Base-by-base conservation (phyloP, 2,329 filamentous ascomycete genomes). In the Xylariaceae sp. region DNA sequence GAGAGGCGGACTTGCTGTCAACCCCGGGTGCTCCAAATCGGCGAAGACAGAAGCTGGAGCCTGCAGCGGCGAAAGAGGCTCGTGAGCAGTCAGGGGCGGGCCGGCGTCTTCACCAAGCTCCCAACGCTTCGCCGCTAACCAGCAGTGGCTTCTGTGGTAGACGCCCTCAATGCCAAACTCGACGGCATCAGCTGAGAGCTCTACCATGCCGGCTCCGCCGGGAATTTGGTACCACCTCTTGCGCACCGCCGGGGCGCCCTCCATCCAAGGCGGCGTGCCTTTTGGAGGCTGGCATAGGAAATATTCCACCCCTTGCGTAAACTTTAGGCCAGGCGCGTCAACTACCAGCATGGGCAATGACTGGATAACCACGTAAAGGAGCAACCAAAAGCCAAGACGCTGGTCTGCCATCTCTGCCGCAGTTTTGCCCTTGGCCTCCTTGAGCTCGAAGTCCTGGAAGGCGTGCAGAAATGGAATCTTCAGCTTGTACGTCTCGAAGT, bases 281-380 rank as follows among this genome's bases (percentile, higher is more conserved):
- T 83, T 74, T 0, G 83, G 80, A 4, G 83, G 76, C 52, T 86
- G 71, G 56, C 84, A 89, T 18, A 90, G 65, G 63, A 90, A 92
- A 59, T 90, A 87, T 55, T 90, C 85, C 3, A 86, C 81, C 2
- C 74, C 79, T 32, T 86, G 75, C 0, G 76, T 81, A 53, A 72
- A 79, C 34, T 70, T 72, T 28, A 89, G 61, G 8, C 72, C 78
- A 0, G 82, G 81, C 0, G 81, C 83, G 55, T 92, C 85, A 21
- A 87, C 69, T 1, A 85, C 81, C 9, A 90, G 65, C 68, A 87
- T 79, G 4, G 85, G 85, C 16, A 90, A 66, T 2, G 80, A 80
- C 58, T 92, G 83, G 6, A 90, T 67, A 7, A 87, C 75, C 5
- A 77, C 79, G 52, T 90, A 90, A 37, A 89, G 65, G 62, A 90